Evolutionary conservation across 2,329 filamentous ascomycete genomes (phyloP).

Genomic region (Pestalotiopsis fici): DNA sequence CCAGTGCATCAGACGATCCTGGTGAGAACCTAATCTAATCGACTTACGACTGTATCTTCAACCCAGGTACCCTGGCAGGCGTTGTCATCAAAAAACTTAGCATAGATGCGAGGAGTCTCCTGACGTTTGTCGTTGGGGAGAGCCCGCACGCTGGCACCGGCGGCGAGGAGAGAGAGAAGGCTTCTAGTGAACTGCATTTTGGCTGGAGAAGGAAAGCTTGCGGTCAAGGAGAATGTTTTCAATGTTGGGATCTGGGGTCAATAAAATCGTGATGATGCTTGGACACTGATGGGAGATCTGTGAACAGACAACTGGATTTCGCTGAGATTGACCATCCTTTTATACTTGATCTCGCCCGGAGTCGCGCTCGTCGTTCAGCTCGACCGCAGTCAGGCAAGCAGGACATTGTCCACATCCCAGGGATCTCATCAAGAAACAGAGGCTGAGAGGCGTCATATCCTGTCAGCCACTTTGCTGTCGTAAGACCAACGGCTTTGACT

Average conservation of each 20-base stretch:
- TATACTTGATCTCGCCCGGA: conserved; percentile 6
- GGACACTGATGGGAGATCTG: conserved; percentile 22
- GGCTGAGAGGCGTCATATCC: not conserved
- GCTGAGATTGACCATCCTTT: not conserved
- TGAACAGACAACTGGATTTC: not conserved
- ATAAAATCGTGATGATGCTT: conserved; percentile 14
- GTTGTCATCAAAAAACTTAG: conserved; percentile 10
- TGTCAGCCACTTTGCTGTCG: not conserved
- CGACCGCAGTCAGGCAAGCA: not conserved
- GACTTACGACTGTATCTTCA: conserved; percentile 10
- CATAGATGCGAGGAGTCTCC: conserved; percentile 11
- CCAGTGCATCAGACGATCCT: too few relatives aligned
- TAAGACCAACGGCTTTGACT: not conserved
- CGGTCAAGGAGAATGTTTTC: not conserved
- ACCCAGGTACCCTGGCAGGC: conserved; percentile 11
- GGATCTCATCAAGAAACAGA: not conserved
- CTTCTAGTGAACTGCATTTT: conserved; percentile 11
- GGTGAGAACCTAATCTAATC: not conserved
- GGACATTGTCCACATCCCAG: too few relatives aligned
- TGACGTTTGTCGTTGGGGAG: not conserved
- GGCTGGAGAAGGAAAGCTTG: not conserved
- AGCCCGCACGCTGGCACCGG: conserved; percentile 5
- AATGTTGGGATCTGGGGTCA: not conserved
- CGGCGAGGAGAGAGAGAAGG: conserved; percentile 1
- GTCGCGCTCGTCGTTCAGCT: not conserved